These are phyloP conservation scores for Ustilago sp. DNA, from an alignment of 1,284 basidiomycete genomes.

Conservation along the genomic window DNA sequence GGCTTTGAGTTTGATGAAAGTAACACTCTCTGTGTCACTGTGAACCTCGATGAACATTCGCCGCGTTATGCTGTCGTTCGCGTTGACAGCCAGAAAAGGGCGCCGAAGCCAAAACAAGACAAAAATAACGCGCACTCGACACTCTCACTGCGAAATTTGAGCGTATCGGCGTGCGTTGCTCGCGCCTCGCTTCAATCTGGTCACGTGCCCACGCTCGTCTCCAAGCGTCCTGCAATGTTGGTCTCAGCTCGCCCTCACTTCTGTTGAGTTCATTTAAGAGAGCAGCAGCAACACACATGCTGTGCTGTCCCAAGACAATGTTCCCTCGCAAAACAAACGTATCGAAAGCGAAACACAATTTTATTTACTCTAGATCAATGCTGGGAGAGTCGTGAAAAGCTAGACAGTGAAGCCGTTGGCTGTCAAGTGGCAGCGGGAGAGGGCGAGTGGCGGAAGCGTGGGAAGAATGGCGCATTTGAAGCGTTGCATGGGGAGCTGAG, in stretches of 20 bases:
- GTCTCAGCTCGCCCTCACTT: not conserved
- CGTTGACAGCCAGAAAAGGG: not conserved
- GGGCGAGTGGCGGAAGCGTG: not conserved
- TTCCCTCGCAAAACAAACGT: not conserved
- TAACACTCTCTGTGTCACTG: slow-evolving; percentile 1
- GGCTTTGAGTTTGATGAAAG: slow-evolving; percentile 1
- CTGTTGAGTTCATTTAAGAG: not conserved
- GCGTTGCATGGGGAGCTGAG: not conserved
- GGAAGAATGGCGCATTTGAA: not conserved
- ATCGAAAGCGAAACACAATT: not conserved
- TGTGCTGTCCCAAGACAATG: not conserved
- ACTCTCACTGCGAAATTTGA: slow-evolving; percentile 1
- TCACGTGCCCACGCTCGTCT: slow-evolving; percentile 24
- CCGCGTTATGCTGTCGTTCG: not conserved
- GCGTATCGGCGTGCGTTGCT: not conserved
- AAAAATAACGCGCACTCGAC: not conserved
- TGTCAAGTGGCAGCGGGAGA: not conserved
- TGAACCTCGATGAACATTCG: not conserved
- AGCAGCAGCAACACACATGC: not conserved
- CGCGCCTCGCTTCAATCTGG: slow-evolving; percentile 20
- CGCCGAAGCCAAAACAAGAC: not conserved
- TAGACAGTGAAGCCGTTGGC: not conserved
- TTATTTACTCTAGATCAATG: slow-evolving; percentile 23
- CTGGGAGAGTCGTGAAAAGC: slow-evolving; percentile 21
- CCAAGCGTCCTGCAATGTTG: not conserved